These are phyloP conservation scores for Taphrina sp. DNA, from an alignment of 1,139 yeast species.

Conservation along the genomic window DNA sequence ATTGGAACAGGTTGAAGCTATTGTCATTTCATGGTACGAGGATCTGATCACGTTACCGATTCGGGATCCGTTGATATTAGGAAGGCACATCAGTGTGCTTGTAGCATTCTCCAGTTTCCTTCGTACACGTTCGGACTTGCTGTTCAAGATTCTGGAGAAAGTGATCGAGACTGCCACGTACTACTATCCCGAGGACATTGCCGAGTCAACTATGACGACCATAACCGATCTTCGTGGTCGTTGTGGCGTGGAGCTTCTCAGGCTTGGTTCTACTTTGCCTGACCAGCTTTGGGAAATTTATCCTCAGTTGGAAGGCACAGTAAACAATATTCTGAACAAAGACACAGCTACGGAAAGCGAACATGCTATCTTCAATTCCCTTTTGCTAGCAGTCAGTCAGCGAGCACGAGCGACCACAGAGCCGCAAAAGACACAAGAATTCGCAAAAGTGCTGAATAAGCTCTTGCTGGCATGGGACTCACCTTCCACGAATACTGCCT, in stretches of 20 bases:
- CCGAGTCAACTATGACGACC: conserved; percentile 64
- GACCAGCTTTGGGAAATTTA: conserved; percentile 34
- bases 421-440: conserved; percentile 63
- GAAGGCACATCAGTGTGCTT: conserved; percentile 85
- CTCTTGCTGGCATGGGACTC: conserved; percentile 91
- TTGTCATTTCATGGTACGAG: conserved; percentile 29
- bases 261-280: conserved; percentile 34
- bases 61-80: conserved; percentile 73
- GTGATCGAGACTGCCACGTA: conserved; percentile 85
- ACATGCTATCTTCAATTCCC: conserved; percentile 47
- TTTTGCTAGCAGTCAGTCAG: conserved; percentile 84
- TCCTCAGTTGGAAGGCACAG: conserved; percentile 34
- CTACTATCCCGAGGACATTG: conserved; percentile 59
- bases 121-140: conserved; percentile 59
- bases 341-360: conserved; percentile 30
- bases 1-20: neutral
- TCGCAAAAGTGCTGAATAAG: conserved; percentile 86
- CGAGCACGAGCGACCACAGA: conserved; percentile 64
- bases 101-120: conserved; percentile 96
- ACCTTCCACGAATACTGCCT: conserved; percentile 83
- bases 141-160: conserved; percentile 82
- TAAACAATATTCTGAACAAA: conserved; percentile 23
- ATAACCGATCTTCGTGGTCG: conserved; percentile 85
- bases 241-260: conserved; percentile 80
- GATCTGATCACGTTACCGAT: conserved; percentile 52